Evolutionary conservation across 495 filamentous ascomycete genomes (phyloP).

Genomic region (Penicillium ochrochloron): DNA sequence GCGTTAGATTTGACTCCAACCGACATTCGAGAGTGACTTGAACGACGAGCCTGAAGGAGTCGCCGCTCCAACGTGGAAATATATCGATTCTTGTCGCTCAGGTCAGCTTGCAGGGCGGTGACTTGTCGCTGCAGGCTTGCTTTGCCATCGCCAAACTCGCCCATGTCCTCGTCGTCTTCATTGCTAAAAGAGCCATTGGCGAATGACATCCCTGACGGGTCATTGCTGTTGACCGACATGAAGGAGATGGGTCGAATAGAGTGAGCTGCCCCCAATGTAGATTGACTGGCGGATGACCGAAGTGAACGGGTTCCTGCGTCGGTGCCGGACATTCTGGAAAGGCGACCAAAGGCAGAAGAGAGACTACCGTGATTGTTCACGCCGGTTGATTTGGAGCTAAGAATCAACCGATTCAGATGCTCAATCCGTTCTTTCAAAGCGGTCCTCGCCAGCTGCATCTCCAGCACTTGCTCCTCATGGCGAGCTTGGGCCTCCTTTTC

Average conservation of each 20-base stretch:
- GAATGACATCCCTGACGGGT: slow-evolving; percentile 43
- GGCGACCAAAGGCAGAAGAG: slow-evolving; percentile 73
- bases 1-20: slow-evolving; percentile 60
- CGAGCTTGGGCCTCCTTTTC: slow-evolving; percentile 82
- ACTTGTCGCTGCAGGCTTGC: slow-evolving; percentile 83
- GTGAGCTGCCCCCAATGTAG: slow-evolving; percentile 60
- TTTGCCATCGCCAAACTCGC: slow-evolving; percentile 84
- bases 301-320: slow-evolving; percentile 58
- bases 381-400: slow-evolving; percentile 92
- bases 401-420: slow-evolving; percentile 92
- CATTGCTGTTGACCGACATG: slow-evolving; percentile 57
- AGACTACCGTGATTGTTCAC: slow-evolving; percentile 78
- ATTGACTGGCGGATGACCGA: slow-evolving; percentile 75
- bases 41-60: slow-evolving; percentile 86
- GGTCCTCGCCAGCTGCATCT: slow-evolving; percentile 95
- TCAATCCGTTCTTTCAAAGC: slow-evolving; percentile 97
- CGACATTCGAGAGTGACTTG: slow-evolving; percentile 85
- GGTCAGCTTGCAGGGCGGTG: slow-evolving; percentile 86
- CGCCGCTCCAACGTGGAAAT: slow-evolving; percentile 92
- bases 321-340: slow-evolving; percentile 62
- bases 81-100: slow-evolving; percentile 94
- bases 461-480: slow-evolving; percentile 95
- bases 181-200: slow-evolving; percentile 41
- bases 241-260: slow-evolving; percentile 69
- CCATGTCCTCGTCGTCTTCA: slow-evolving; percentile 75